Base-by-base conservation (phyloP, 1,284 basidiomycete species). In the Leccinum subrobustum region DNA sequence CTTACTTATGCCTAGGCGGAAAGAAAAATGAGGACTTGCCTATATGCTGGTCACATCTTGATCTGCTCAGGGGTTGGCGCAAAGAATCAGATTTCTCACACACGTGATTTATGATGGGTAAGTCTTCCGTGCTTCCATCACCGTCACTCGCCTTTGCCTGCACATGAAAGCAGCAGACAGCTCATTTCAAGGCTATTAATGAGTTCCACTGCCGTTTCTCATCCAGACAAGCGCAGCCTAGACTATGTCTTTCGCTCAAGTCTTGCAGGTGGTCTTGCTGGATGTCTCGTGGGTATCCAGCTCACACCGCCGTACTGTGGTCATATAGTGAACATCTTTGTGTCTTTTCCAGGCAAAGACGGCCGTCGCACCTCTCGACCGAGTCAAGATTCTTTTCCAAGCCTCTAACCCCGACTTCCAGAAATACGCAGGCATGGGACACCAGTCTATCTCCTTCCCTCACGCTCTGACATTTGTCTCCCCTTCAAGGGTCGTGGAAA, bases 301-400 rank as follows among this genome's bases (percentile, higher is more conserved):
- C 25, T 62, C 58, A 52, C 63, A 39, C 11, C 39, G 50, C 64
- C 61, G 23, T 42, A 18, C 57, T 60, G 1, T 64, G 37, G 5
- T 35, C 25, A 25, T 55, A 42, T 56, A 63, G 61, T 60, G 6
- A 66, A 57, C 54, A 57, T 56, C 27, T 44, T 55, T 18, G 56
- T 61, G 25, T 55, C 18, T 27, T 20, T 54, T 27, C 4, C 60
- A 96, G 93, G 96, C 96, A 54, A 99, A 99, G 78, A 96, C 97
- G 7, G 91, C 92, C 20, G 95, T 99, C 59, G 97, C 97, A 23
- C 97, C 97, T 1, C 83, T 99, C 29, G 97, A 99, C 75, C 84
- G 97, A 68, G 96, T 99, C 70, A 99, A 99, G 81, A 99, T 99
- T 68, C 85, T 99, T 57, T 98, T 99, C 73, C 97, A 99, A 75